A percentile compares a stretch with the other conserved stretches of the same genome.
Conservation (phyloP, 23 red algal species). For the Porphyridium purpureum region DNA sequence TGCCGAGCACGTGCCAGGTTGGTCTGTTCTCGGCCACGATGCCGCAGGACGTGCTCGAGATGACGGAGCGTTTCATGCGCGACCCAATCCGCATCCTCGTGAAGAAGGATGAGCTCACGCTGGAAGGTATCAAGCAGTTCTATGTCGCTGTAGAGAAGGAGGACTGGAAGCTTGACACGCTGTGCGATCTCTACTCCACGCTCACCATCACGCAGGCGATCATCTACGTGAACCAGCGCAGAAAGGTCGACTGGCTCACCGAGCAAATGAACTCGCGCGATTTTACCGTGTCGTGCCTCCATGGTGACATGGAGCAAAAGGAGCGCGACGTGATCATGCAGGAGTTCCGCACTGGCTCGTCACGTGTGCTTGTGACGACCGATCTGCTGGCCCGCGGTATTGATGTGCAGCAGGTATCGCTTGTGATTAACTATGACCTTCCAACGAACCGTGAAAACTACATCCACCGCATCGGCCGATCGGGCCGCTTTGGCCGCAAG, state of each 20-base stretch:
- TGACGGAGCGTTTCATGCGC: conserved; percentile 94
- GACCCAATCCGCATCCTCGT: conserved; percentile 90
- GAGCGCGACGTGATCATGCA: conserved; percentile 76
- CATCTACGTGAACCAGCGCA: conserved; percentile 83
- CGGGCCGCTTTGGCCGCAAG: conserved; percentile 97
- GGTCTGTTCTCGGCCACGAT: conserved; percentile 94
- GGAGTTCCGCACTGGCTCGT: conserved; percentile 84
- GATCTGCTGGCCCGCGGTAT: conserved; percentile 98
- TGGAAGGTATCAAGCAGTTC: conserved; percentile 90
- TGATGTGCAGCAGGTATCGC: conserved; percentile 92
- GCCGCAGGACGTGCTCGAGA: conserved; percentile 90
- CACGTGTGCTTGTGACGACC: conserved; percentile 85
- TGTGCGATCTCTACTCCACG: conserved; percentile 83
- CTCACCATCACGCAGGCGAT: conserved; percentile 75
- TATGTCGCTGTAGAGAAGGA: conserved; percentile 82
- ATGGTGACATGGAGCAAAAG: conserved; percentile 94
- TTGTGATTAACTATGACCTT: conserved; percentile 99
- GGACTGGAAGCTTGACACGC: conserved; percentile 86
- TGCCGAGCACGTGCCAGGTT: conserved; percentile 87
- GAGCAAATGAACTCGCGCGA: conserved; percentile 60
- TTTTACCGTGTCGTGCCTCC: conserved; percentile 78
- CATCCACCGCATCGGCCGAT: conserved; percentile 97
- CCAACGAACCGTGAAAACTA: conserved; percentile 98
- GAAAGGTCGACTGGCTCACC: conserved; percentile 83
- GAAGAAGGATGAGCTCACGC: conserved; percentile 78